Base-by-base conservation (phyloP, 2,329 filamentous ascomycete genomes). In the Penicillium sp. region DNA sequence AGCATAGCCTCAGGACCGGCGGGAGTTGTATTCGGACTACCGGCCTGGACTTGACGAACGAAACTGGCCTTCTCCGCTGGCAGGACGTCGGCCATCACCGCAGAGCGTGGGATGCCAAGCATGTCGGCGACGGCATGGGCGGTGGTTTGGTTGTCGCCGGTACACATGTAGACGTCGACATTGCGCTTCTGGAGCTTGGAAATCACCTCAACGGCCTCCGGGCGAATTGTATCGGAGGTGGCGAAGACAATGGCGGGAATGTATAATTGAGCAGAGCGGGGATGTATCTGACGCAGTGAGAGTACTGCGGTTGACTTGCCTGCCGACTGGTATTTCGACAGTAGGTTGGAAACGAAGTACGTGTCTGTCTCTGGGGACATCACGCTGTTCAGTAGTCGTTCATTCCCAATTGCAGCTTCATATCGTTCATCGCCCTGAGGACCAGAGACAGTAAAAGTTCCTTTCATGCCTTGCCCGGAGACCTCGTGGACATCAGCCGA, bases 91-190 rank as follows among this genome's bases (percentile, higher is more conserved):
- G 91, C 89, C 54, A 95, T 87, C 56, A 96, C 85, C 64, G 95
- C 88, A 46, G 76, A 72, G 0, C 76, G 62, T 0, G 82, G 79
- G 56, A 96, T 95, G 18, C 88, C 88, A 14, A 95, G 77, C 61
- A 82, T 81, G 2, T 77, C 72, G 1, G 87, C 91, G 2, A 96
- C 88, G 0, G 89, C 89, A 16, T 79, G 76, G 2, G 91, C 91
- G 0, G 91, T 96, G n/a, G 76, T 83, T n/a, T 77, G 74, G 64
- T 95, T 95, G 73, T 96, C 91, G 27, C 91, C 91, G 0, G 89
- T 95, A 31, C 95, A 83, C 89, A 96, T 95, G 83, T 86, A 95
- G 3, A 95, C 87, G 28, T 84, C 80, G 39, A 87, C 84, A 16
- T 86, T 83, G 13, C 80, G 80, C 4, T 77, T 69, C 36, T 81